phyloP scores from a whole-genome alignment of 495 filamentous ascomycete genomes.

The Hypoxylon fuscum region DNA sequence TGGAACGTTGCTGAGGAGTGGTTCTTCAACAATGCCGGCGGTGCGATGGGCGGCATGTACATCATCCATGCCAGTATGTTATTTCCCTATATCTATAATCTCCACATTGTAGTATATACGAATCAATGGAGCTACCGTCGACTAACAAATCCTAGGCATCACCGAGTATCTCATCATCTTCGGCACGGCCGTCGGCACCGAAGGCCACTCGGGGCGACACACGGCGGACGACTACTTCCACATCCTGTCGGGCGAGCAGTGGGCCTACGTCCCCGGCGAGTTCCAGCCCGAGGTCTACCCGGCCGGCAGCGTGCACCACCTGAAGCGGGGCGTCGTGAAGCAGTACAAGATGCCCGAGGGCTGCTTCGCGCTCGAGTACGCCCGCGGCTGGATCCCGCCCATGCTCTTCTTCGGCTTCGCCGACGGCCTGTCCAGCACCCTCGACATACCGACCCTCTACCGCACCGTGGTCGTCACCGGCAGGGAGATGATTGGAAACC shows the following conservation, averaged over 20 bases:
- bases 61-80: slow-evolving; percentile 81
- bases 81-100: neutral
- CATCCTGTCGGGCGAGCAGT: slow-evolving; percentile 79
- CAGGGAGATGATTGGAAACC: slow-evolving; percentile 75
- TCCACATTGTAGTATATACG: neutral
- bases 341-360: slow-evolving; percentile 84
- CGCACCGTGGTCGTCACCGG: slow-evolving; percentile 74
- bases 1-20: slow-evolving; percentile 61
- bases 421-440: slow-evolving; percentile 76
- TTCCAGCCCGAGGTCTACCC: slow-evolving; percentile 80
- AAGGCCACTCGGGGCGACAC: slow-evolving; percentile 86
- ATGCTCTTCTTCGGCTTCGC: slow-evolving; percentile 90
- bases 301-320: slow-evolving; percentile 78
- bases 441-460: slow-evolving; percentile 83
- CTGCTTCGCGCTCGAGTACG: slow-evolving; percentile 90
- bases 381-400: slow-evolving; percentile 87
- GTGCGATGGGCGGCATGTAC: slow-evolving; percentile 90
- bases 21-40: slow-evolving; percentile 82
- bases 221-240: slow-evolving; percentile 94
- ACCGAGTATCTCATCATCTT: slow-evolving; percentile 87
- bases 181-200: slow-evolving; percentile 85
- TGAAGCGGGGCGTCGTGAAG: slow-evolving; percentile 77
- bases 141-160: slow-evolving; percentile 51
- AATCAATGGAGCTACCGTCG: neutral
- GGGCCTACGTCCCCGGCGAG: slow-evolving; percentile 73